phyloP scores from a whole-genome alignment of 1,139 yeast species.

The Maudiozyma humilis region DNA sequence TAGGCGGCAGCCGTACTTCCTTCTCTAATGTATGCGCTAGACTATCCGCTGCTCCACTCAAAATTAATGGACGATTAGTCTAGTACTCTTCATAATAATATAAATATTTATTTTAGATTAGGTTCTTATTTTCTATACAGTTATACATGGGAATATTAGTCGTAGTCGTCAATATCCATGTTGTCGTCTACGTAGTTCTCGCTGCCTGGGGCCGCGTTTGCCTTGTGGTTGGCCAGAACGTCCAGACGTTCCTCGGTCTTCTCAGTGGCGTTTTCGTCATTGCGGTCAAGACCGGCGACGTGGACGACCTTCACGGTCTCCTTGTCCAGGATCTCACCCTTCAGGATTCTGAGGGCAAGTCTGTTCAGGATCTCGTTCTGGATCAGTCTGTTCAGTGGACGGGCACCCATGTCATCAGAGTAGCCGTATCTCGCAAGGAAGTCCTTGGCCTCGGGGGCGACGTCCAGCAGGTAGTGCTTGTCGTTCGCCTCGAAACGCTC shows the following conservation, averaged over 20 bases:
- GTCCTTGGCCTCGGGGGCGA: conserved; percentile 67
- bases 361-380: conserved; percentile 80
- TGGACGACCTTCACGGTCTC: conserved; percentile 65
- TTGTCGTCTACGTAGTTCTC: conserved; percentile 51
- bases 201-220: conserved; percentile 32
- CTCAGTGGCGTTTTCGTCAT: conserved; percentile 45
- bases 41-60: no score
- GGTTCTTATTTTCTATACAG: no score
- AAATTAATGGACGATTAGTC: no score
- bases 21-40: no score
- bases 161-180: conserved; percentile 35
- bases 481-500: conserved; percentile 77
- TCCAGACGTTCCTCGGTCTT: conserved; percentile 54
- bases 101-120: no score
- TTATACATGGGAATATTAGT: neutral
- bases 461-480: conserved; percentile 60
- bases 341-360: conserved; percentile 78
- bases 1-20: no score
- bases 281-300: conserved; percentile 62
- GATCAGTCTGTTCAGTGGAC: conserved; percentile 91
- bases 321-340: conserved; percentile 81
- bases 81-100: no score
- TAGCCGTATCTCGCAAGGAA: conserved; percentile 81
- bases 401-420: conserved; percentile 89
- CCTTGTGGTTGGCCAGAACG: conserved; percentile 80